Evolutionary conservation across 2,329 filamentous ascomycete species (phyloP), one percentile per base, ranked within the genome.

Genomic region (Aspergillus pseudotamarii): DNA sequence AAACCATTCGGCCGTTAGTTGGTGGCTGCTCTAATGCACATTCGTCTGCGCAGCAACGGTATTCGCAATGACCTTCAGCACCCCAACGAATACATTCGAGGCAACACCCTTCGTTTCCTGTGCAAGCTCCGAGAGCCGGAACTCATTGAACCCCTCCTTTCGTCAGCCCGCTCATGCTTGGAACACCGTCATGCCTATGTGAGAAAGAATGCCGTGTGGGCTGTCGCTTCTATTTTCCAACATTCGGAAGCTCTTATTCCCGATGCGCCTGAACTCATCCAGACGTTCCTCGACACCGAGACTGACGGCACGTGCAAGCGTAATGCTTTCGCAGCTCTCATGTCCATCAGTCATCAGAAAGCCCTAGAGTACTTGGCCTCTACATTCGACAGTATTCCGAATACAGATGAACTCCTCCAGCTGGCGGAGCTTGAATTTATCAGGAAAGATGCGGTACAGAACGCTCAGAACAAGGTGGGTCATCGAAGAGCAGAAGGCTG

Each of bases 181-280:
- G 94, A 97, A 78, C 94, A 99, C 80, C 89, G 95, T 68, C 95
- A 99, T 78, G 94, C 93, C 63, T 99, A 99, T 76, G 95, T 99
- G 62, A 92, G 95, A 75, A 99, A 99, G 84, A 98, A 97, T 73
- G 94, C 95, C 56, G 95, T 97, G 28, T 97, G 95, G 79, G 95
- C 95, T 30, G 88, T 99, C 65, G 89, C 95, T 16, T 95, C 93
- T 59, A 97, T 99, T 76, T 94, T 89, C 83, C 88, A 91, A 75
- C 93, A 97, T 81, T 94, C 92, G 32, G 93, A 95, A 66, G 88
- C 90, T 64, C 86, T 99, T 59, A 97, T 99, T 73, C 95, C 95
- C 50, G 95, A 99, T 80, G 95, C 95, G 32, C 89, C 95, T 59
- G 95, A 99, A 72, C 88, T 99, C 64, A 90, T 99, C 67, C 88